These are phyloP conservation scores for Penicillium lividum DNA, from an alignment of 495 filamentous ascomycete genomes.

Conservation along the genomic window DNA sequence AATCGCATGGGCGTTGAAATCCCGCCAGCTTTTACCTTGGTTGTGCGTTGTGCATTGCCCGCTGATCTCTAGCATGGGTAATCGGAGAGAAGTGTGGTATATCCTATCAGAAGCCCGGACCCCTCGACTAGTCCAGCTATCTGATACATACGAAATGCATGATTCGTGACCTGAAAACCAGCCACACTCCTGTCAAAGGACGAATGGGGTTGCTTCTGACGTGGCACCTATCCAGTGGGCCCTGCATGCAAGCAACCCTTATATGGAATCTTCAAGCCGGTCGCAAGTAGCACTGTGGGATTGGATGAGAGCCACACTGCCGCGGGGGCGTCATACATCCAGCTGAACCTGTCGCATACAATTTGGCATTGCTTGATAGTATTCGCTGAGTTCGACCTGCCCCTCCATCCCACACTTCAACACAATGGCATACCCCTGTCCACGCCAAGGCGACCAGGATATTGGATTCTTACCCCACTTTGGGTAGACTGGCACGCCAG, in stretches of 20 bases:
- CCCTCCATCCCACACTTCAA: constrained; percentile 5
- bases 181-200: constrained; percentile 19
- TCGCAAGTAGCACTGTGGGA: constrained; percentile 3
- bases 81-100: constrained; percentile 12
- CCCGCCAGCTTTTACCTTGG: constrained; percentile 15
- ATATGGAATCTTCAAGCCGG: constrained; percentile 18
- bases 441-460: constrained; percentile 3
- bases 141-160: constrained; percentile 30
- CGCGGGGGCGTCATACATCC: constrained; percentile 6
- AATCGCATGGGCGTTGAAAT: constrained; percentile 14
- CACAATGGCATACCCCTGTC: background rate
- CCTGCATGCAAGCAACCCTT: constrained; percentile 19
- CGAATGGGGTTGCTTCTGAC: constrained; percentile 30
- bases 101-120: constrained; percentile 21
- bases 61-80: constrained; percentile 12
- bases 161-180: constrained; percentile 12
- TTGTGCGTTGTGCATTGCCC: constrained; percentile 6
- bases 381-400: constrained; percentile 11
- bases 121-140: constrained; percentile 7
- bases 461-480: constrained; percentile 10
- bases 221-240: constrained; percentile 25
- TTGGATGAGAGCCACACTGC: constrained; percentile 11
- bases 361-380: background rate
- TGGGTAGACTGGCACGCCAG: constrained; percentile 3
- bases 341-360: constrained; percentile 17